Percentiles rank a stretch among this genome's conserved stretches.
Evolutionary conservation across 192 early-diverging fungal genomes (phyloP).

Genomic region (Backusella parvicylindrica): DNA sequence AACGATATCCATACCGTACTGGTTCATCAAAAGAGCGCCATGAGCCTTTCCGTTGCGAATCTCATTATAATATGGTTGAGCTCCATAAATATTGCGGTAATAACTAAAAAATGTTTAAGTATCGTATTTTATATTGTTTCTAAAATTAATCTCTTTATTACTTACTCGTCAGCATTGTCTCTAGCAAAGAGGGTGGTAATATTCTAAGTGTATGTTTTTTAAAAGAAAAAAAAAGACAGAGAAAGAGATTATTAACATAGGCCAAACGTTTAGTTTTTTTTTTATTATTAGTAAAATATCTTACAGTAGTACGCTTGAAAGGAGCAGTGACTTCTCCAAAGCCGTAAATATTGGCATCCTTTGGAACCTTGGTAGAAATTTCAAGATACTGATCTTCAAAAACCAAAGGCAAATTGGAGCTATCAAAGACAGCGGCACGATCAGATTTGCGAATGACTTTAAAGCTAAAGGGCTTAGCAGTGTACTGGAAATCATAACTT

Average conservation of each 20-base stretch:
- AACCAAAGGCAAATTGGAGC: slow-evolving; percentile 41
- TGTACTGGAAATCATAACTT: slow-evolving; percentile 22
- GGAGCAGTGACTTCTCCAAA: slow-evolving; percentile 58
- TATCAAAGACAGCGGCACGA: slow-evolving; percentile 41
- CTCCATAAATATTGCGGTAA: slow-evolving; percentile 55
- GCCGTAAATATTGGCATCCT: slow-evolving; percentile 62
- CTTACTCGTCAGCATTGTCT: slow-evolving; percentile 11
- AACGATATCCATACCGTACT: slow-evolving; percentile 66
- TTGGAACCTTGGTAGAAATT: slow-evolving; percentile 50
- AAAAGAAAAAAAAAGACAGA: neutral
- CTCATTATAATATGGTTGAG: slow-evolving; percentile 64
- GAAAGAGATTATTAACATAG: neutral
- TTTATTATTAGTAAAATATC: neutral
- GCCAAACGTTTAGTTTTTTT: neutral
- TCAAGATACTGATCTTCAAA: slow-evolving; percentile 68
- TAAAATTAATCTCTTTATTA: neutral
- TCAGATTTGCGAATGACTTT: slow-evolving; percentile 35
- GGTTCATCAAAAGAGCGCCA: slow-evolving; percentile 54
- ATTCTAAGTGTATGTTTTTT: neutral
- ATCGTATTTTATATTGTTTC: neutral
- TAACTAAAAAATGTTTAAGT: neutral
- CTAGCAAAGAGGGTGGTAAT: neutral
- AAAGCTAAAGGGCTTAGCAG: slow-evolving; percentile 41
- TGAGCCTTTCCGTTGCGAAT: slow-evolving; percentile 50
- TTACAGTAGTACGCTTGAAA: slow-evolving; percentile 47